Conservation (phyloP, 208 protist genomes). For the Strigomonas galati region DNA sequence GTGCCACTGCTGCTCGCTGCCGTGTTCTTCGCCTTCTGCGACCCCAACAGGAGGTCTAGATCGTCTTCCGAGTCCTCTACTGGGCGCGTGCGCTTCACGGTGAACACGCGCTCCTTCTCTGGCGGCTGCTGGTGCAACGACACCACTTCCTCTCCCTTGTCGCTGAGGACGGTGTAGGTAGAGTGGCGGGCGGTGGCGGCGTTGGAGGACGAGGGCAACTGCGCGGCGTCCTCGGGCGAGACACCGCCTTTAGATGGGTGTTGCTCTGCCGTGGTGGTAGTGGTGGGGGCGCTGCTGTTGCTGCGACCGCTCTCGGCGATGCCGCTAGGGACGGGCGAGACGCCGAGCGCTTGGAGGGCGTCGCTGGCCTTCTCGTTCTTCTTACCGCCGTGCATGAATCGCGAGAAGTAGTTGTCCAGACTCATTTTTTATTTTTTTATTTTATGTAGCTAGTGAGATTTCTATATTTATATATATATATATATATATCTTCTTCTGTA, state of each 20-base stretch:
- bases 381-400: slow-evolving; percentile 28
- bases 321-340: background rate
- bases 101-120: background rate
- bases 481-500: slow-evolving; percentile 9
- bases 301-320: too few relatives aligned
- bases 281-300: background rate
- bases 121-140: background rate
- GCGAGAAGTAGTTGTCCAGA: slow-evolving; percentile 62
- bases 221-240: slow-evolving; percentile 19
- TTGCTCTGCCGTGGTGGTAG: background rate
- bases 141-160: slow-evolving; percentile 16
- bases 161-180: slow-evolving; percentile 15
- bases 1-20: slow-evolving; percentile 25
- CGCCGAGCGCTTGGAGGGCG: background rate
- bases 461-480: slow-evolving; percentile 7
- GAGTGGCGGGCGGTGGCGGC: background rate
- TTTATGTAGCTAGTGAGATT: too few relatives aligned
- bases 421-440: too few relatives aligned
- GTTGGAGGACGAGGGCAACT: slow-evolving; percentile 13
- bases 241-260: too few relatives aligned
- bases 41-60: slow-evolving; percentile 67
- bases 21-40: slow-evolving; percentile 39
- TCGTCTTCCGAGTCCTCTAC: slow-evolving; percentile 69
- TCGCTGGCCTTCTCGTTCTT: background rate
- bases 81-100: slow-evolving; percentile 10